Evolutionary conservation across 192 early-diverging fungal genomes (phyloP).

Genomic region (Dispira parvispora): DNA sequence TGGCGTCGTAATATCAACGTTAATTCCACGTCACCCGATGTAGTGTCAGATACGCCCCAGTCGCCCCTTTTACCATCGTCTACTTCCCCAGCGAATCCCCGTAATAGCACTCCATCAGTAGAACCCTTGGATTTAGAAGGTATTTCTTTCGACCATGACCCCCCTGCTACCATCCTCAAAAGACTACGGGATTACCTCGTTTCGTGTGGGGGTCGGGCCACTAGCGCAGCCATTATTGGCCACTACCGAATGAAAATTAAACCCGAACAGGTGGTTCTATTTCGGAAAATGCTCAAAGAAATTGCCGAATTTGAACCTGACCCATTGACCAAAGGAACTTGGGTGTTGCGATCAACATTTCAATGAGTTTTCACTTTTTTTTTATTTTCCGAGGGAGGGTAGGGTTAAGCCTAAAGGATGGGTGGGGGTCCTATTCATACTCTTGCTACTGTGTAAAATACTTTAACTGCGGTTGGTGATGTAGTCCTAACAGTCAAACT

Average conservation of each 20-base stretch:
- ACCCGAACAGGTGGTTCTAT: constrained; percentile 32
- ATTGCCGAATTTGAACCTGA: constrained; percentile 27
- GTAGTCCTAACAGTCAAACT: no score
- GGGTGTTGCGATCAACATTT: neutral
- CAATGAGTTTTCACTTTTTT: neutral
- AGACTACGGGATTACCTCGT: constrained; percentile 38
- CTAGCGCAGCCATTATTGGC: constrained; percentile 30
- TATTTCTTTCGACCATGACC: constrained; percentile 2
- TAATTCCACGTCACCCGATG: neutral
- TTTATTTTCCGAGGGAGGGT: no score
- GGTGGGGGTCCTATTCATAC: no score
- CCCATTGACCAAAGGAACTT: neutral
- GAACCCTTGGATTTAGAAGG: no score
- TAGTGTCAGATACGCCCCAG: neutral
- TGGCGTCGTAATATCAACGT: neutral
- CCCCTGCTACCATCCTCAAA: neutral
- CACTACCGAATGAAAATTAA: constrained; percentile 31
- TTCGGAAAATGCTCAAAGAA: constrained; percentile 48
- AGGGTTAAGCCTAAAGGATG: no score
- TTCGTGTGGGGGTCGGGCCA: constrained; percentile 25
- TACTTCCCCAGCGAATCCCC: neutral
- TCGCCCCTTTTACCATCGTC: neutral
- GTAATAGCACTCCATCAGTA: neutral
- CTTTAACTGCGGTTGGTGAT: no score
- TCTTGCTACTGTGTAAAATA: no score